Evolutionary conservation across 495 filamentous ascomycete species (phyloP), one percentile per base, ranked within the genome.

Genomic region (Immersiella caudata): DNA sequence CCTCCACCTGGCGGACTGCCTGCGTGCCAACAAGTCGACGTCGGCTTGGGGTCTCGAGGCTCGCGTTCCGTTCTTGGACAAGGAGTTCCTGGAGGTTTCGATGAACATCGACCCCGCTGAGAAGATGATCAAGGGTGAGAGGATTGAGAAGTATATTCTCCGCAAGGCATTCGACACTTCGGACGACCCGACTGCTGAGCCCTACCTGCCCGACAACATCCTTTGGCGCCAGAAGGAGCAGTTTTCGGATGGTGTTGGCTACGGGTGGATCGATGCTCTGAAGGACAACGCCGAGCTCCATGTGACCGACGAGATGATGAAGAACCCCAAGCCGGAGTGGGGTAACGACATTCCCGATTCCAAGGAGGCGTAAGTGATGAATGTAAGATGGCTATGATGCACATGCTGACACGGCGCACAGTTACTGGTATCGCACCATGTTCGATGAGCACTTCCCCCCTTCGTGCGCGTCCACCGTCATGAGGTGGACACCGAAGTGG

Each of bases 151-250:
- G 80, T 96, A 96, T 83, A 93, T 98, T 69, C 84, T 99, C 67
- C 90, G 95, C 69, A 97, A 97, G 80, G 95, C 95, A 12, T 99
- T 99, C 74, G 95, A 99, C 80, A 96, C 93, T 33, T 86, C 85
- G 52, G 91, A 94, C 69, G 90, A 96, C 75, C 93, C 93, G 4
- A 87, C 83, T 50, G 83, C 84, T 18, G 79, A 89, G 72, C 86
- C 95, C 16, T 99, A 98, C 82, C 86, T 99, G 21, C 95, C 95
- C 35, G 90, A 95, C 18, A 88, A 95, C 74, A 98, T 99, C 70
- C 89, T 99, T 49, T 99, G 92, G 91, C 87, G 95, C 74, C 95
- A 99, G 83, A 99, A 99, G 87, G 95, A 99, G 83, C 96, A 98
- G 83, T 99, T 99, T 83, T 93, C 89, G 63, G 95, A 99, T 75